Base-by-base conservation (phyloP, 305 asterid genomes). In the Fraxinus floribunda region DNA sequence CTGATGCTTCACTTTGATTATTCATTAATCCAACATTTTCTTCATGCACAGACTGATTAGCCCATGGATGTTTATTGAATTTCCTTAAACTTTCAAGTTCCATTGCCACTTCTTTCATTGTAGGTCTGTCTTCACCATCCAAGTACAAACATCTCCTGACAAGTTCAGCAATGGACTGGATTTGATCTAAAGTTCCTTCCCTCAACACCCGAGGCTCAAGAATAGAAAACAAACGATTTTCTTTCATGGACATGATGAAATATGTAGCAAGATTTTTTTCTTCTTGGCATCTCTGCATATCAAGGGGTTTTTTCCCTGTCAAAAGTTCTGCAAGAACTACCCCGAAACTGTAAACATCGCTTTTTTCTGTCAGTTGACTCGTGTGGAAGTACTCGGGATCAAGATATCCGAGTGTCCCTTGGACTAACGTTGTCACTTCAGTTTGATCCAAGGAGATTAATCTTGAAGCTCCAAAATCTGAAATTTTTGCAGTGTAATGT, bases 81-180 rank as follows among this genome's bases (percentile, higher is more conserved):
- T 76, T 84, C 52, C 85, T 78, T 0, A 86, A 35, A n/a, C 88
- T 80, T 55, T 88, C 89, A 0, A 88, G 71, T 79, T 86, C 87
- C 90, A 86, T 88, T 0, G 86, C 88, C 16, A 88, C 91, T 84
- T 88, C 91, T 64, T 80, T 88, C 89, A 88, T 88, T 1, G 86
- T 84, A 5, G 89, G 89, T 66, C 89, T 80, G 0, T 86, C 88
- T 0, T 86, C 88, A 4, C 91, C 76, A 68, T 46, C 44, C 5
- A 86, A 66, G 22, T 80, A 41, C 9, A 88, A 76, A 20, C 91
- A 88, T 74, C 88, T 84, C 88, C 60, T 86, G 39, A 88, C 89
- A 24, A 88, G 89, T 20, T 78, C 80, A 0, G 83, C 89, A 7
- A 85, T 57, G 15, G 49, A 79, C 11, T 85, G 85, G 87, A 88